phyloP scores from a whole-genome alignment of 1,284 basidiomycete species.

The Apiotrichum domesticum region DNA sequence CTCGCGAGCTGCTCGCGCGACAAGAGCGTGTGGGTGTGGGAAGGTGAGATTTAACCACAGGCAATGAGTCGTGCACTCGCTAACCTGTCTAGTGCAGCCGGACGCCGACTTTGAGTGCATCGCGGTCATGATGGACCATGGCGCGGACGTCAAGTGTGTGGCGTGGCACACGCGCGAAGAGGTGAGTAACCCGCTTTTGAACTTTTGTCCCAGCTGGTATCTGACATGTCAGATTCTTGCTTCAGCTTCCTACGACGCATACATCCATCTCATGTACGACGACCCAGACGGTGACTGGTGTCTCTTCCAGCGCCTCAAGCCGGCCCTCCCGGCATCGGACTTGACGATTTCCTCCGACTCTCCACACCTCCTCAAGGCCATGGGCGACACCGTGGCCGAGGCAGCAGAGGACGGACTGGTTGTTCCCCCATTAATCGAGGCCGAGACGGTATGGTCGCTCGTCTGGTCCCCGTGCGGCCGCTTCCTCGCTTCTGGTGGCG shows the following conservation, averaged over 20 bases:
- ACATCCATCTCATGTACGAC: conserved; percentile 88
- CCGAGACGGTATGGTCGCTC: conserved; percentile 81
- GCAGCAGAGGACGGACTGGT: conserved; percentile 25
- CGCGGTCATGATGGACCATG: conserved; percentile 94
- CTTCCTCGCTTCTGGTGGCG: conserved; percentile 62
- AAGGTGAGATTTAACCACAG: conserved; percentile 56
- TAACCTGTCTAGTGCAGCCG: conserved; percentile 59
- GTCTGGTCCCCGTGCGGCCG: conserved; percentile 69
- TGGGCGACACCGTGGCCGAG: conserved; percentile 21
- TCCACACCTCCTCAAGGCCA: not conserved
- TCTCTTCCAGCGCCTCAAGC: conserved; percentile 71
- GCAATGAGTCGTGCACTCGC: not conserved
- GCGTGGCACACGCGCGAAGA: conserved; percentile 94
- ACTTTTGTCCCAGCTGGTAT: not conserved
- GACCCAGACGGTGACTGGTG: conserved; percentile 95
- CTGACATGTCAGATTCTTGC: conserved; percentile 69
- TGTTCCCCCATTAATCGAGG: conserved; percentile 42
- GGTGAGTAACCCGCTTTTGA: conserved; percentile 50
- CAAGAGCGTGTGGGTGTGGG: conserved; percentile 99
- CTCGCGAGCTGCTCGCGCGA: conserved; percentile 91
- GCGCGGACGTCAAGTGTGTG: conserved; percentile 92
- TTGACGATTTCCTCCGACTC: conserved; percentile 19
- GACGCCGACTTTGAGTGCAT: conserved; percentile 94
- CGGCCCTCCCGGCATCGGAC: conserved; percentile 56
- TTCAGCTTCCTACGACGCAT: conserved; percentile 94